phyloP scores from a whole-genome alignment of 495 filamentous ascomycete species.

The Xylaria venustula region DNA sequence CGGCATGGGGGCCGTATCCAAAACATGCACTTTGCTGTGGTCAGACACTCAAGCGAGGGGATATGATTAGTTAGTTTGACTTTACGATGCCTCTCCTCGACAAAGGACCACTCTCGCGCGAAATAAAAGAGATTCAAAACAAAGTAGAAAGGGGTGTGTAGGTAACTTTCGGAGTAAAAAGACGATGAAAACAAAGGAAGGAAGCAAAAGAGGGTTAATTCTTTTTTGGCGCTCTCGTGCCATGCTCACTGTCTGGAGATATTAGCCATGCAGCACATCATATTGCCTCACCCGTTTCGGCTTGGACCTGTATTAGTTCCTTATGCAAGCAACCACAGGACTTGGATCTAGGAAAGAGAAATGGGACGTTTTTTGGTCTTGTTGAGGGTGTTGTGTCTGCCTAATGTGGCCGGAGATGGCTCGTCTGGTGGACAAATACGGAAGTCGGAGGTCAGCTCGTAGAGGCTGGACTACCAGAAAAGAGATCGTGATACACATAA shows the following conservation, averaged over 20 bases:
- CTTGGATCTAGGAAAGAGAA: background rate
- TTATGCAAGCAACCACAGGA: background rate
- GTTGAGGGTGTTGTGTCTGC: background rate
- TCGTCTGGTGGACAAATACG: constrained; percentile 7
- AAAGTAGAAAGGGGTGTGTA: background rate
- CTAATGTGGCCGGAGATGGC: constrained; percentile 1
- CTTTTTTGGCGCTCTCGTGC: background rate
- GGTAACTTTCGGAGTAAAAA: background rate
- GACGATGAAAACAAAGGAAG: background rate
- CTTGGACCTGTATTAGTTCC: background rate
- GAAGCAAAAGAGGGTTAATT: background rate
- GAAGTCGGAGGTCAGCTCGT: constrained; percentile 6
- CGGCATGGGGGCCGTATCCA: background rate
- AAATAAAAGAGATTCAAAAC: background rate
- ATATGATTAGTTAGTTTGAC: background rate
- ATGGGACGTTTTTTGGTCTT: background rate
- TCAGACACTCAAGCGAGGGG: background rate
- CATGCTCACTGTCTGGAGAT: background rate
- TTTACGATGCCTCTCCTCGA: background rate
- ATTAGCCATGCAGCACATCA: background rate
- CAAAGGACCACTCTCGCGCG: background rate
- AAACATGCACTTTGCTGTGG: background rate
- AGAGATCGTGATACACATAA: constrained; percentile 7
- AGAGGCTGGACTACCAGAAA: background rate
- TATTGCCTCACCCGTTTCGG: background rate